Percentiles rank a stretch among this genome's conserved stretches.
phyloP scores from a whole-genome alignment of 768 basidiomycete species.

The Rhodotorula sphaerocarpa region DNA sequence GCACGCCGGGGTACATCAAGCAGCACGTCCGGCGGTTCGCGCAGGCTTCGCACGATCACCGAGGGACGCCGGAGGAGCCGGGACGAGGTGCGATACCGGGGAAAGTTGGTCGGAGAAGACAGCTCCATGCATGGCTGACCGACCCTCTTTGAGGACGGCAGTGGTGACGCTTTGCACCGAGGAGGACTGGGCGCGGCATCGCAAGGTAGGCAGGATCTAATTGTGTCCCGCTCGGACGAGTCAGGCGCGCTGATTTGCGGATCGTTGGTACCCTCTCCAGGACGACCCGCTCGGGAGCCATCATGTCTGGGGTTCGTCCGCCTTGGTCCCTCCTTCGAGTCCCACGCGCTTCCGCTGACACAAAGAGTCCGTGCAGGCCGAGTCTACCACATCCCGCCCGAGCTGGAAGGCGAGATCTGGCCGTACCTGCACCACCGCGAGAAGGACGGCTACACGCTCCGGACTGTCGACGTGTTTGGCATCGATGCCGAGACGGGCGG shows the following conservation, averaged over 20 bases:
- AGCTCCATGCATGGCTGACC: not conserved
- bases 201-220: conserved; percentile 12
- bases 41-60: conserved; percentile 83
- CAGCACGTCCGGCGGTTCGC: conserved; percentile 85
- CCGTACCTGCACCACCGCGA: conserved; percentile 25
- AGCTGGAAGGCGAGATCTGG: conserved; percentile 41
- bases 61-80: conserved; percentile 68
- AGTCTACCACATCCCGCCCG: conserved; percentile 78
- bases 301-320: conserved; percentile 65
- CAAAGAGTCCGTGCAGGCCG: conserved; percentile 51
- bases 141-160: not conserved
- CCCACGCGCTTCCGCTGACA: no score
- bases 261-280: conserved; percentile 60
- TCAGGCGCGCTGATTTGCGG: conserved; percentile 4
- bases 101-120: no score
- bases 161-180: conserved; percentile 85
- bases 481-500: conserved; percentile 51
- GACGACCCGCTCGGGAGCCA: conserved; percentile 49
- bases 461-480: conserved; percentile 64
- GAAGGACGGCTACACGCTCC: conserved; percentile 84
- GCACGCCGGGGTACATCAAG: conserved; percentile 75
- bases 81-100: conserved; percentile 23
- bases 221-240: no score
- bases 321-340: no score
- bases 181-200: conserved; percentile 65